These are phyloP conservation scores for Carex arenaria DNA, from an alignment of 202 grass and related monocot species.

Conservation along the genomic window DNA sequence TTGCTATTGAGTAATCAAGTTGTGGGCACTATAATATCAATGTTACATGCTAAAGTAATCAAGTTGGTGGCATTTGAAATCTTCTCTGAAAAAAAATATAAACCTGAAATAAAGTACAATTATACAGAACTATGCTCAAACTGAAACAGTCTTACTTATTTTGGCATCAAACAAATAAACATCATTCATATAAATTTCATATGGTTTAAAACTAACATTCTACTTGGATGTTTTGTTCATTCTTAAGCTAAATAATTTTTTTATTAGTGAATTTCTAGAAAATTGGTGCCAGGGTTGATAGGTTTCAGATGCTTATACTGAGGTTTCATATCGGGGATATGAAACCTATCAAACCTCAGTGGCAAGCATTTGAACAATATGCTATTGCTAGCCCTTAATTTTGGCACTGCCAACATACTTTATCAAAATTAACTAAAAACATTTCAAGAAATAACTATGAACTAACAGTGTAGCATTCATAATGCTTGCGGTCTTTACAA, in stretches of 20 bases:
- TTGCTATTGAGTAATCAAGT: no score
- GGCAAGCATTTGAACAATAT: background rate
- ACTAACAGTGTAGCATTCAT: background rate
- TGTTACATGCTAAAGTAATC: background rate
- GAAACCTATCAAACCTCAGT: background rate
- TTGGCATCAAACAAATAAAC: background rate
- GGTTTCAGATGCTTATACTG: no score
- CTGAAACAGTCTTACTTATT: background rate
- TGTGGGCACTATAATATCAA: no score
- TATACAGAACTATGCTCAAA: background rate
- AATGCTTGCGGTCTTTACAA: slow-evolving; percentile 1
- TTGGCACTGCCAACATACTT: background rate
- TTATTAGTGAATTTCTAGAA: background rate
- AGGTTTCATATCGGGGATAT: background rate
- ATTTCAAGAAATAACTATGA: background rate
- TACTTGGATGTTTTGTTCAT: background rate
- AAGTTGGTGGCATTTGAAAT: background rate
- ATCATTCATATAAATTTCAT: no score
- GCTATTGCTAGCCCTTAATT: background rate
- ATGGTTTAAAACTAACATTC: background rate
- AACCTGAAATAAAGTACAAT: background rate
- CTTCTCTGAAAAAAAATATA: background rate
- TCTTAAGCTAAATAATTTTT: background rate
- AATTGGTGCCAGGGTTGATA: background rate
- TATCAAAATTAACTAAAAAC: background rate